Evolutionary conservation across 208 protist genomes (phyloP).

Genomic region (Wallacemonas sp.): DNA sequence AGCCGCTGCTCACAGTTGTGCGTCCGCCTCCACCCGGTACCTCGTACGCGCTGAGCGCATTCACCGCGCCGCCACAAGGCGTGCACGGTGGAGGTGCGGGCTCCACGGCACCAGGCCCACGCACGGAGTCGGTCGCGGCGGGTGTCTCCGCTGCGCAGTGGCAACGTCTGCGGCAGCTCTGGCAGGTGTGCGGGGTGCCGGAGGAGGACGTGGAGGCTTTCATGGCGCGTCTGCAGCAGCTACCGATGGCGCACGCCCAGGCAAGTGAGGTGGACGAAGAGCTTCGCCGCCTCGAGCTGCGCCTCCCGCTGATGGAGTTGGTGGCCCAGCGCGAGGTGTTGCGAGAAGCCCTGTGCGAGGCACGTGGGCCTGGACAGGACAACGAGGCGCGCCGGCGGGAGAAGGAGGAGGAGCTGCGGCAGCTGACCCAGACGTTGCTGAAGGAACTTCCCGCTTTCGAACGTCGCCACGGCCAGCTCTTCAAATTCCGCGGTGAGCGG

Average conservation of each 20-base stretch:
- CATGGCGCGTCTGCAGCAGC: neutral
- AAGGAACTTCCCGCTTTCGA: conserved; percentile 56
- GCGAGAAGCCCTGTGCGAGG: neutral
- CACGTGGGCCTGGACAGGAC: neutral
- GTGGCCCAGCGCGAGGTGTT: conserved; percentile 72
- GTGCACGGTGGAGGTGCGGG: too few species aligned
- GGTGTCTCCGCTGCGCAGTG: neutral
- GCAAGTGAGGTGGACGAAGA: conserved; percentile 23
- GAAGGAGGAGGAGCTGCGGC: conserved; percentile 33
- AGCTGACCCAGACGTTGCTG: conserved; percentile 52
- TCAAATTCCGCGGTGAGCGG: conserved; percentile 37
- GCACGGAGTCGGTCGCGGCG: neutral
- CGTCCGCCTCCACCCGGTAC: neutral
- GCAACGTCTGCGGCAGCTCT: conserved; percentile 44
- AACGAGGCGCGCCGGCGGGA: neutral
- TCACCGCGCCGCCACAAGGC: neutral
- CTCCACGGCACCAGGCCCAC: conserved; percentile 6
- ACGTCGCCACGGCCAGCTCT: conserved; percentile 33
- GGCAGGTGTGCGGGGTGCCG: conserved; percentile 52
- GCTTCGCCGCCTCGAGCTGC: conserved; percentile 46
- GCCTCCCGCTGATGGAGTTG: conserved; percentile 71
- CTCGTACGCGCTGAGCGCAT: neutral
- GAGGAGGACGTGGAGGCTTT: conserved; percentile 31
- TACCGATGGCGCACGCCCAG: conserved; percentile 1
- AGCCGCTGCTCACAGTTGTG: neutral